A percentile compares a stretch with the other conserved stretches of the same genome.
phyloP scores from a whole-genome alignment of 1,139 yeast genomes.

The Diutina siamensis region DNA sequence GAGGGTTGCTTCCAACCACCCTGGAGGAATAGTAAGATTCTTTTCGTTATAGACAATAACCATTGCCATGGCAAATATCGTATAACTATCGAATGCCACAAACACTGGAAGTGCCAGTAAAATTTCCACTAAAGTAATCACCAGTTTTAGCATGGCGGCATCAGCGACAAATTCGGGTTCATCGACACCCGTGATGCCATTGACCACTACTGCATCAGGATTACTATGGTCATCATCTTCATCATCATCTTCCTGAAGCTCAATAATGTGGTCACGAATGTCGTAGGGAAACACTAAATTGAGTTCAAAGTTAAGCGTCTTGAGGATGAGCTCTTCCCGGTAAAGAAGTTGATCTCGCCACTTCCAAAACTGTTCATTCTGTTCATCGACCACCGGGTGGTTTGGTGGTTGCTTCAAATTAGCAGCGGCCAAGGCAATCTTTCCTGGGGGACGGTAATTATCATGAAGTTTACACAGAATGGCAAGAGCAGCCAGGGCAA shows the following conservation, averaged over 20 bases:
- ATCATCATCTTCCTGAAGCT: conserved; percentile 7
- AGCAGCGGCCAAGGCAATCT: conserved; percentile 30
- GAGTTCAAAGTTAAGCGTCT: conserved; percentile 30
- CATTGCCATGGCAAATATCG: conserved; percentile 24
- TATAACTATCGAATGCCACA: conserved; percentile 23
- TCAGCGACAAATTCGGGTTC: conserved; percentile 13
- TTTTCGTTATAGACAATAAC: conserved; percentile 22
- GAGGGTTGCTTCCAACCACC: conserved; percentile 14
- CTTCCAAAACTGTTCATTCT: conserved; percentile 31
- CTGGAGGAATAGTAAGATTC: conserved; percentile 15
- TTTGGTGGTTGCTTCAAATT: conserved; percentile 20
- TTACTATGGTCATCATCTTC: conserved; percentile 2
- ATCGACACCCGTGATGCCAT: not conserved
- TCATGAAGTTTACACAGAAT: conserved; percentile 34
- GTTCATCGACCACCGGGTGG: conserved; percentile 24
- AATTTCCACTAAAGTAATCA: conserved; percentile 27
- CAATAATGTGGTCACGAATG: conserved; percentile 14
- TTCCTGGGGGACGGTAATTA: conserved; percentile 32
- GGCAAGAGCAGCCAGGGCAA: conserved; percentile 35
- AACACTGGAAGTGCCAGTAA: conserved; percentile 30
- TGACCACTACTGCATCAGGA: conserved; percentile 5
- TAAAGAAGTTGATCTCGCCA: conserved; percentile 37
- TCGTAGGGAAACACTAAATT: conserved; percentile 29
- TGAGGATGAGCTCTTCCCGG: conserved; percentile 32
- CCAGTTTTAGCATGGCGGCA: conserved; percentile 23